Conservation (phyloP, 1,284 basidiomycete genomes). For the Thecaphora thlaspeos region DNA sequence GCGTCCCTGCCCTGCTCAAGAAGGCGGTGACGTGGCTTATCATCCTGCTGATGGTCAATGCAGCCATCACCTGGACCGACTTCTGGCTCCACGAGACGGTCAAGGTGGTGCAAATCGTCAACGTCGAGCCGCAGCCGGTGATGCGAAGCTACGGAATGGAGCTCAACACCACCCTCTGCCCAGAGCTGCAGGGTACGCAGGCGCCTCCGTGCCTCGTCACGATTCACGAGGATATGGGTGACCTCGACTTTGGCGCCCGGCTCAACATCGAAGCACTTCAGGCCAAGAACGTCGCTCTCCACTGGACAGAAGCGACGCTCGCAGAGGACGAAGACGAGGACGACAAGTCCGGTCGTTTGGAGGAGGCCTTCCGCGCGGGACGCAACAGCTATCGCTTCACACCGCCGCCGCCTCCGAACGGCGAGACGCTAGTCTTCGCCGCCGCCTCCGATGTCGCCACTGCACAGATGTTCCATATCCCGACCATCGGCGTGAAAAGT, state of each 20-base stretch:
- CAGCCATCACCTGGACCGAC: conserved; percentile 5
- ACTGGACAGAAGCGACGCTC: too few relatives aligned
- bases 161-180: conserved; percentile 12
- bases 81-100: conserved; percentile 14
- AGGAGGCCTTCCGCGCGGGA: neutral
- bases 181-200: neutral
- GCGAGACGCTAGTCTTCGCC: neutral
- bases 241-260: too few relatives aligned
- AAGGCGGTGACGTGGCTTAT: conserved; percentile 13
- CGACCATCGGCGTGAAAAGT: conserved; percentile 5
- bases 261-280: too few relatives aligned
- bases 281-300: too few relatives aligned
- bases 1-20: conserved; percentile 8
- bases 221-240: neutral
- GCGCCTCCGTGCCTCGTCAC: conserved; percentile 5
- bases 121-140: conserved; percentile 2
- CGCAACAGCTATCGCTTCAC: neutral
- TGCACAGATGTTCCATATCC: conserved; percentile 1
- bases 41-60: conserved; percentile 4
- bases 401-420: too few relatives aligned
- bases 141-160: conserved; percentile 1
- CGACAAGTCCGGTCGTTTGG: too few relatives aligned
- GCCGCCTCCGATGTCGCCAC: neutral
- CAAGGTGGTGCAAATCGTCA: conserved; percentile 9
- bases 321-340: too few relatives aligned